phyloP scores from a whole-genome alignment of 2,329 filamentous ascomycete genomes.

The Lecanicillium sp. region DNA sequence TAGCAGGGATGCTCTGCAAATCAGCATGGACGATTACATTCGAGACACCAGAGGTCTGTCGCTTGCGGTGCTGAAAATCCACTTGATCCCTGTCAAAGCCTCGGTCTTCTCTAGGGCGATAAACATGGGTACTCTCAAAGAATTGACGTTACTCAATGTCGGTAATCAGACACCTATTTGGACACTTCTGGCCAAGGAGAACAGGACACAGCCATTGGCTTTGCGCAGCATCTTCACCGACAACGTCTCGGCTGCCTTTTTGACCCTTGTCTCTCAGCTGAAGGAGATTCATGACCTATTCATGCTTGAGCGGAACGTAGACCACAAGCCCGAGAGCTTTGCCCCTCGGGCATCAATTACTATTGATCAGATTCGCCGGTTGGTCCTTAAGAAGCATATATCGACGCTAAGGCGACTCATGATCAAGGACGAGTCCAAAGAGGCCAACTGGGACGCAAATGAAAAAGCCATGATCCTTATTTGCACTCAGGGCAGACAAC shows the following conservation, averaged over 20 bases:
- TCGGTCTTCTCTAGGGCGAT: conserved; percentile 48
- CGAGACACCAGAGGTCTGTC: conserved; percentile 50
- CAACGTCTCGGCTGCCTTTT: conserved; percentile 48
- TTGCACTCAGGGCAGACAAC: conserved; percentile 37
- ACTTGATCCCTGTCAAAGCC: conserved; percentile 53
- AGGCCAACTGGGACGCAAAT: conserved; percentile 49
- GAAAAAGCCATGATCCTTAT: conserved; percentile 47
- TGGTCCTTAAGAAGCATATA: conserved; percentile 52
- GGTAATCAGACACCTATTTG: conserved; percentile 55
- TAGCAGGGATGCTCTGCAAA: too few species aligned
- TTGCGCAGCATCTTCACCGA: conserved; percentile 56
- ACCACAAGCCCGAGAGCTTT: conserved; percentile 45
- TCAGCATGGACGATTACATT: conserved; percentile 43
- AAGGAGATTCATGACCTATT: conserved; percentile 50
- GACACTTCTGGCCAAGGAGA: conserved; percentile 47
- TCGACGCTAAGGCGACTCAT: conserved; percentile 46
- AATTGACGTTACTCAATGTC: conserved; percentile 55
- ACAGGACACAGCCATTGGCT: conserved; percentile 40
- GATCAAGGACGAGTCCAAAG: conserved; percentile 47
- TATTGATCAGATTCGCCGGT: conserved; percentile 50
- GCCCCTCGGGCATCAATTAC: conserved; percentile 40
- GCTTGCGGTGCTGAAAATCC: conserved; percentile 45
- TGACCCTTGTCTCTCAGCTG: conserved; percentile 46
- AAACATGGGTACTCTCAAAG: conserved; percentile 47
- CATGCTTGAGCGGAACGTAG: conserved; percentile 45